Conservation (phyloP, 768 basidiomycete genomes). For the Cystofilobasidium capitatum region DNA sequence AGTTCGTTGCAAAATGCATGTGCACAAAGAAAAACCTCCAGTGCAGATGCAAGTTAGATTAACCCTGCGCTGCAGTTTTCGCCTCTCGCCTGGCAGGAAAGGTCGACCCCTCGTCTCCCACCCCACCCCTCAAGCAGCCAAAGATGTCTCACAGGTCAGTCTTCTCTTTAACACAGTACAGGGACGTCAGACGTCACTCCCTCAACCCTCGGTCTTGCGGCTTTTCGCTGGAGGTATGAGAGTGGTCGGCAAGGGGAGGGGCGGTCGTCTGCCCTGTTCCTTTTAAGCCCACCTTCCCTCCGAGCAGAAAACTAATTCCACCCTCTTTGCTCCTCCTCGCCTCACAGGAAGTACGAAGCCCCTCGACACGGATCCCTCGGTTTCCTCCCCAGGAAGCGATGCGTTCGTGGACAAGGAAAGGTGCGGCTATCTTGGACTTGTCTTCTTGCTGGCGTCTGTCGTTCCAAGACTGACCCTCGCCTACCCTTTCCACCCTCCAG, state of each 20-base stretch:
- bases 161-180: not conserved
- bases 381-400: constrained; percentile 28
- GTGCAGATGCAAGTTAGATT: no score
- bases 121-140: not conserved
- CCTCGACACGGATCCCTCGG: constrained; percentile 97
- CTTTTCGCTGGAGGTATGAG: no score
- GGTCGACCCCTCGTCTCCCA: not conserved
- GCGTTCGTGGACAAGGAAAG: constrained; percentile 28
- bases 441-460: not conserved
- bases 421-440: constrained; percentile 2
- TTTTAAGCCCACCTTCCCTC: not conserved
- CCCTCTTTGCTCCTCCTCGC: no score
- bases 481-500: constrained; percentile 37
- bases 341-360: constrained; percentile 85
- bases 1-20: no score
- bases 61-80: not conserved
- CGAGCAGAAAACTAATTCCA: not conserved
- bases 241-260: no score
- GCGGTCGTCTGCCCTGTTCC: no score
- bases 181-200: not conserved
- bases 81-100: not conserved
- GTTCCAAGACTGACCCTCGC: not conserved
- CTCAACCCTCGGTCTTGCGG: no score
- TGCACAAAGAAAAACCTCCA: no score
- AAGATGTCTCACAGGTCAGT: constrained; percentile 7